Percentiles rank a stretch among this genome's conserved stretches.
Conservation (phyloP, 169 alveolate species). For the Toxoplasma gondii region DNA sequence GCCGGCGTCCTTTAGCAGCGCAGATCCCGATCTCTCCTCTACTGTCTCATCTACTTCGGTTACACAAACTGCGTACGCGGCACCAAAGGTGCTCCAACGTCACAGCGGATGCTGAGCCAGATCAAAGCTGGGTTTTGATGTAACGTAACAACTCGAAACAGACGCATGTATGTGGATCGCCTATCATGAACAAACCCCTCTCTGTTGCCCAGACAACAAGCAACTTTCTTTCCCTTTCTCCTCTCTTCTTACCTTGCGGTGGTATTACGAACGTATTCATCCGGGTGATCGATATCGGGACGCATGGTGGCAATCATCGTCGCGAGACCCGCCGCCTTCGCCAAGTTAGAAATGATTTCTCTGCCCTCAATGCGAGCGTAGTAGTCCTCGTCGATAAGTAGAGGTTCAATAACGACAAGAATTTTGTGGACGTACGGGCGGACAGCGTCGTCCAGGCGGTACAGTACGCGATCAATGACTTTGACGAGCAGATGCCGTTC, state of each 20-base stretch:
- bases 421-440: constrained; percentile 99
- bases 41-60: too few species aligned
- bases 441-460: constrained; percentile 95
- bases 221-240: too few species aligned
- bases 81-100: too few species aligned
- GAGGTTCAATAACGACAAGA: constrained; percentile 98
- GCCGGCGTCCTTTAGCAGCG: too few species aligned
- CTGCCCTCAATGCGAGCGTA: constrained; percentile 99
- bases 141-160: too few species aligned
- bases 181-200: too few species aligned
- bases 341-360: constrained; percentile 94
- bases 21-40: too few species aligned
- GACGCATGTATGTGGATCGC: too few species aligned
- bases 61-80: too few species aligned
- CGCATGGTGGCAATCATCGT: constrained; percentile 99
- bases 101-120: too few species aligned
- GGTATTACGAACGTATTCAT: constrained; percentile 98
- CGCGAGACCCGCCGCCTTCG: constrained; percentile 98
- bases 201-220: too few species aligned
- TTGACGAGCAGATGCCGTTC: constrained; percentile 99
- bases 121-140: too few species aligned
- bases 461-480: constrained; percentile 96
- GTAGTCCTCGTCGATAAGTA: constrained; percentile 98
- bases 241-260: constrained; percentile 84
- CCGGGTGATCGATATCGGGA: constrained; percentile 99